Base-by-base conservation (phyloP, 2,329 filamentous ascomycete species). In the Sclerotiophoma versabilis region DNA sequence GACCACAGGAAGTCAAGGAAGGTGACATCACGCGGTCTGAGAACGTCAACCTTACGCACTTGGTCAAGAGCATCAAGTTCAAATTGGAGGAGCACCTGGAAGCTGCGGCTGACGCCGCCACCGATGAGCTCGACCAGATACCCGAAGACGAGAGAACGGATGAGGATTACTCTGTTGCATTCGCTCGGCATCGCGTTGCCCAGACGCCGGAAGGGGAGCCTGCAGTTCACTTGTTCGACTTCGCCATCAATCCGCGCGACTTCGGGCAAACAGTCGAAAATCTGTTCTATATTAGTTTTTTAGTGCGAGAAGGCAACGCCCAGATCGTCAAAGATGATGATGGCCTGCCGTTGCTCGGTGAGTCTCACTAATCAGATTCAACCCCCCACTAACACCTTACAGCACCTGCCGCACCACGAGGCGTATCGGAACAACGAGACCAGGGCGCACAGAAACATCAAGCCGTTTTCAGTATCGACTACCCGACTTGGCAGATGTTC, bases 221-320 rank as follows among this genome's bases (percentile, higher is more conserved):
- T 12, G 66, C 63, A 8, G 84, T 96, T 3, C 86, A 90, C 43
- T 77, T 97, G 11, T 89, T 97, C 73, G 87, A 89, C 46, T 98
- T 97, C 64, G 91, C 92, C 33, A 84, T 98, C 60, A 96, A 99
- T 65, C 95, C 95, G 0, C 80, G 80, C 32, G 96, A 92, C 0
- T 99, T 98, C 67, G 91, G 91, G 0, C 95, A 99, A 75, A 96
- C 92, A 0, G 87, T 99, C 6, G 95, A 99, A 73, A 99, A 99
- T 66, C 81, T 99, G 66, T 99, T 99, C 75, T 98, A 98, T 72
- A 85, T 96, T 64, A 96, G 91, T 71, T 99, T 99, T 70, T 78
- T 99, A 57, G 92, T 98, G 55, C 87, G 91, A 53, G 95, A 99
- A 75, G 92, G 92, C 10, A 86, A 84, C 55, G 84, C 92, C 5